These are phyloP conservation scores for Ophiostoma perfectum DNA, from an alignment of 2,329 filamentous ascomycete genomes.

Conservation along the genomic window DNA sequence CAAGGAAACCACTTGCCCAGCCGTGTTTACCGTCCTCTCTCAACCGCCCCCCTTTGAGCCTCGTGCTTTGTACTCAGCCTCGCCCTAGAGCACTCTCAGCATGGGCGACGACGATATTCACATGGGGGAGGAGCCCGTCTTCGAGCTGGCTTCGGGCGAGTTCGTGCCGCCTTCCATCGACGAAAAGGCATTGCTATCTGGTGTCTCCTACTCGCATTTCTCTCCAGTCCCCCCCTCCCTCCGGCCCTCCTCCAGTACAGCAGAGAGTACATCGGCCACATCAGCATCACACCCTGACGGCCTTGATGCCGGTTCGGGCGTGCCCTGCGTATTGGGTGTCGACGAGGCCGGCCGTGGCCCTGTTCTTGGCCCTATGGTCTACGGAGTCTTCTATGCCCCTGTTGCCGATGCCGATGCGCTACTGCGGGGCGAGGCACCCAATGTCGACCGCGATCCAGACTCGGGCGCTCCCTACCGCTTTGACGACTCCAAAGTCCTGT, in stretches of 20 bases:
- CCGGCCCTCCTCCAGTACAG: slow-evolving; percentile 36
- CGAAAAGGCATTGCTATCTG: slow-evolving; percentile 50
- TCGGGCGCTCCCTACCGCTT: slow-evolving; percentile 65
- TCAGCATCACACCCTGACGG: slow-evolving; percentile 12
- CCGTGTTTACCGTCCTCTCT: background rate
- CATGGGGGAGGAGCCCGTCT: slow-evolving; percentile 36
- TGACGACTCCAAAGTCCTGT: slow-evolving; percentile 92
- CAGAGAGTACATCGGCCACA: slow-evolving; percentile 22
- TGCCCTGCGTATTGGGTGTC: slow-evolving; percentile 74
- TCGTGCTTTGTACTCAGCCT: background rate
- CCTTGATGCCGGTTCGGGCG: slow-evolving; percentile 29
- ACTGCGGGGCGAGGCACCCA: slow-evolving; percentile 47
- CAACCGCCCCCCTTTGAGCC: background rate
- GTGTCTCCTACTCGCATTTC: slow-evolving; percentile 66
- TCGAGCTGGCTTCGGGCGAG: slow-evolving; percentile 32
- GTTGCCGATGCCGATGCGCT: slow-evolving; percentile 64
- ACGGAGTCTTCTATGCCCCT: slow-evolving; percentile 70
- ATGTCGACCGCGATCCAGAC: slow-evolving; percentile 18
- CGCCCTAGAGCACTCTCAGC: background rate
- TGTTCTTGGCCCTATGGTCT: slow-evolving; percentile 78
- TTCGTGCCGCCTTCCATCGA: slow-evolving; percentile 69
- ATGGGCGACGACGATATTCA: slow-evolving; percentile 16
- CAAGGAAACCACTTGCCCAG: background rate
- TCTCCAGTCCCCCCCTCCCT: slow-evolving; percentile 62
- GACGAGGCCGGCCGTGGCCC: slow-evolving; percentile 93